phyloP scores from a whole-genome alignment of 768 basidiomycete genomes.

The Coprinopsis marcescibilis region DNA sequence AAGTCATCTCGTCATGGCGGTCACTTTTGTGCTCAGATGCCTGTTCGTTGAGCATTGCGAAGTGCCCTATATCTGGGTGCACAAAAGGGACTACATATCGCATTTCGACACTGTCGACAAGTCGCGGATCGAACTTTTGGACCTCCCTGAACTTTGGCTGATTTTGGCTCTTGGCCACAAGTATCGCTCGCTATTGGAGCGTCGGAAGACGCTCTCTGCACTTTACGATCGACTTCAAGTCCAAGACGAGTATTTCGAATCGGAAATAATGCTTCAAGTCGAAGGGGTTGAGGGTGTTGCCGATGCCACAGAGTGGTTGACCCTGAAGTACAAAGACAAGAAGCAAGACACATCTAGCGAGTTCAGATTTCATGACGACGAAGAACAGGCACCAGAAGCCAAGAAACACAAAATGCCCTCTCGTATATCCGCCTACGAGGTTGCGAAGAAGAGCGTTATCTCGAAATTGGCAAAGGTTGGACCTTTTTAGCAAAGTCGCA shows the following conservation, averaged over 20 bases:
- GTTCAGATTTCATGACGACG: conserved; percentile 68
- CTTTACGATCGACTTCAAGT: conserved; percentile 66
- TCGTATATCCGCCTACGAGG: conserved; percentile 77
- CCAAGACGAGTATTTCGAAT: conserved; percentile 71
- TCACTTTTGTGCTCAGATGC: conserved; percentile 71
- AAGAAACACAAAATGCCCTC: conserved; percentile 79
- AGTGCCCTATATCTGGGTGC: conserved; percentile 92
- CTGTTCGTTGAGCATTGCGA: conserved; percentile 88
- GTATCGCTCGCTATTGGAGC: conserved; percentile 79
- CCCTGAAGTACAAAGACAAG: conserved; percentile 75
- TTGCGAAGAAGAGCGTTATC: conserved; percentile 74
- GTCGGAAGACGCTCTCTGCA: conserved; percentile 54
- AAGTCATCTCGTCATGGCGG: conserved; percentile 67
- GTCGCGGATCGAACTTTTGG: conserved; percentile 65
- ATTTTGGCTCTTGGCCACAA: conserved; percentile 85
- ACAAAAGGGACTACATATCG: conserved; percentile 87
- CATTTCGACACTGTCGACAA: conserved; percentile 68
- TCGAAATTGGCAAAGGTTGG: conserved; percentile 76
- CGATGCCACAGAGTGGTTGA: conserved; percentile 88
- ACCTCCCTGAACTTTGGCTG: conserved; percentile 82
- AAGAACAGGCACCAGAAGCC: conserved; percentile 38
- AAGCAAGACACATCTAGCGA: conserved; percentile 51
- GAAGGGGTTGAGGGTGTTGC: conserved; percentile 85
- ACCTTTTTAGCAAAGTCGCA: conserved; percentile 3
- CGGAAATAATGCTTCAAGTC: conserved; percentile 57